A percentile compares a stretch with the other conserved stretches of the same genome.
These are phyloP conservation scores for Hanseniaspora opuntiae DNA, from an alignment of 805 yeast genomes.

Conservation along the genomic window DNA sequence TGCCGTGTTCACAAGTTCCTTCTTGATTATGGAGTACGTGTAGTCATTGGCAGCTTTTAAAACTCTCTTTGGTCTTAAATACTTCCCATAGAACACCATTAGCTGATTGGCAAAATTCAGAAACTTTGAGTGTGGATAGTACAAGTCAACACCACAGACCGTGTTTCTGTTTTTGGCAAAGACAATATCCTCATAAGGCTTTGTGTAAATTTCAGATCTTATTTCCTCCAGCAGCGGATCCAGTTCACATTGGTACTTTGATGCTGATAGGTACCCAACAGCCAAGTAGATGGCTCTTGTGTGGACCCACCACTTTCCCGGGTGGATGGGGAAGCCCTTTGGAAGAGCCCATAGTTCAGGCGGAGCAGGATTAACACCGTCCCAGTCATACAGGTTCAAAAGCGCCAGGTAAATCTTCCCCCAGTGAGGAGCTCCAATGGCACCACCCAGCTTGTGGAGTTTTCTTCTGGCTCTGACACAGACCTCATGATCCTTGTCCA, in stretches of 20 bases:
- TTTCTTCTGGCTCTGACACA: slow-evolving; percentile 63
- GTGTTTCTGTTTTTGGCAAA: slow-evolving; percentile 62
- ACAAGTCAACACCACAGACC: slow-evolving; percentile 83
- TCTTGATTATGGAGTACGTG: slow-evolving; percentile 51
- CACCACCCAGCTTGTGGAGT: slow-evolving; percentile 69
- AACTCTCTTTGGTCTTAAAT: slow-evolving; percentile 66
- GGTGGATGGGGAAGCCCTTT: slow-evolving; percentile 68
- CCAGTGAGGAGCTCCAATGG: slow-evolving; percentile 88
- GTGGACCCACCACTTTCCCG: slow-evolving; percentile 98
- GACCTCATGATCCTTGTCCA: slow-evolving; percentile 61
- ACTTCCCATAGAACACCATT: slow-evolving; percentile 53
- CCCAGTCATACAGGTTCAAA: slow-evolving; percentile 77
- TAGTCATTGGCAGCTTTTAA: slow-evolving; percentile 35
- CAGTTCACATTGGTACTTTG: slow-evolving; percentile 40
- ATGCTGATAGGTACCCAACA: slow-evolving; percentile 63
- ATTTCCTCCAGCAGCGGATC: slow-evolving; percentile 52
- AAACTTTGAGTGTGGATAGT: slow-evolving; percentile 74
- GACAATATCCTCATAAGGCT: slow-evolving; percentile 52
- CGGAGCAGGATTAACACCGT: slow-evolving; percentile 96
- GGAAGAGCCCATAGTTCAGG: slow-evolving; percentile 89
- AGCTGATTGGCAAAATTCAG: slow-evolving; percentile 49
- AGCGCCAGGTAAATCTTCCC: slow-evolving; percentile 85
- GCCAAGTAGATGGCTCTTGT: slow-evolving; percentile 85
- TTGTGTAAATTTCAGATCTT: slow-evolving; percentile 65
- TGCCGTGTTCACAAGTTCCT: slow-evolving; percentile 68